phyloP scores from a whole-genome alignment of 768 basidiomycete genomes.

The Agaricus subrufescens region DNA sequence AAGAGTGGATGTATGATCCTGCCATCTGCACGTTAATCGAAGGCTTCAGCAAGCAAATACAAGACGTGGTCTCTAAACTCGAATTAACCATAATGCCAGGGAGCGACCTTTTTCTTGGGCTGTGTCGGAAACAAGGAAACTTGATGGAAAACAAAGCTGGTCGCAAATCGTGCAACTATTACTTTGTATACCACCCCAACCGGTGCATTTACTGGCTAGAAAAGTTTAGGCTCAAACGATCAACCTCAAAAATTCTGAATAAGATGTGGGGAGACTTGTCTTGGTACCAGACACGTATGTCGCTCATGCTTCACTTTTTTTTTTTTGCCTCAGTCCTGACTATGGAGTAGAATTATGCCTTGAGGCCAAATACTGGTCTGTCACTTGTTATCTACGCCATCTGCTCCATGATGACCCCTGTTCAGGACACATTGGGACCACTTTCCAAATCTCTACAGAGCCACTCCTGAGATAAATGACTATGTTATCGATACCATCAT shows the following conservation, averaged over 20 bases:
- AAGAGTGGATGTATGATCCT: not conserved
- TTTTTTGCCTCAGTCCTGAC: too few relatives aligned
- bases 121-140: not conserved
- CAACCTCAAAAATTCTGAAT: too few relatives aligned
- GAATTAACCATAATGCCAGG: not conserved
- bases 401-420: not conserved
- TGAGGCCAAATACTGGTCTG: constrained; percentile 6
- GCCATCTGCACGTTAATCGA: not conserved
- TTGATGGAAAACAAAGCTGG: not conserved
- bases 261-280: not conserved
- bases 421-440: constrained; percentile 3
- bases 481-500: not conserved
- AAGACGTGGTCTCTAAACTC: not conserved
- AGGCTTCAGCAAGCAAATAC: not conserved
- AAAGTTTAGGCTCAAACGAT: not conserved
- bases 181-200: not conserved
- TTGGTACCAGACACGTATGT: not conserved
- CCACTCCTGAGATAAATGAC: constrained; percentile 2
- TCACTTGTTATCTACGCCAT: not conserved
- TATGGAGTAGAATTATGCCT: not conserved
- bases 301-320: not conserved
- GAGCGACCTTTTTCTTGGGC: constrained; percentile 4
- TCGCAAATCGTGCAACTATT: not conserved
- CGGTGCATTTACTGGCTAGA: constrained; percentile 5
- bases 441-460: not conserved